Conservation (phyloP, 2,329 filamentous ascomycete genomes). For the Ophiostoma australiae region DNA sequence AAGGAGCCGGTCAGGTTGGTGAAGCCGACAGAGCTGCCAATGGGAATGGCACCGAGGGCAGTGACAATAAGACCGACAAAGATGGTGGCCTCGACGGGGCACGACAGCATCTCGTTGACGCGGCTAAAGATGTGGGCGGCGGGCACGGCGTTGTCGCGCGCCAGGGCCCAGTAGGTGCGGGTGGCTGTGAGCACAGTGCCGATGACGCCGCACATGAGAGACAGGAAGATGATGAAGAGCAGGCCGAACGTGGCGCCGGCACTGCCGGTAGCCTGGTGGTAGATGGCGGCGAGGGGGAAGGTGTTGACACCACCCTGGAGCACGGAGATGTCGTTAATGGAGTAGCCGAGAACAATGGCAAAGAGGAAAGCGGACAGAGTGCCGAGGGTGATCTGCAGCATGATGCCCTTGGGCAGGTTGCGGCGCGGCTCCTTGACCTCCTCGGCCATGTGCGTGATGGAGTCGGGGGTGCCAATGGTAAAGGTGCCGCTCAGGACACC, state of each 20-base stretch:
- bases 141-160: constrained; percentile 58
- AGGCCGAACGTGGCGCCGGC: constrained; percentile 51
- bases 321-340: constrained; percentile 50
- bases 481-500: constrained; percentile 65
- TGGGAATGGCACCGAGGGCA: constrained; percentile 51
- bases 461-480: constrained; percentile 59
- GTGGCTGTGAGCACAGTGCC: constrained; percentile 48
- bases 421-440: constrained; percentile 48
- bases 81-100: constrained; percentile 56
- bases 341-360: constrained; percentile 49
- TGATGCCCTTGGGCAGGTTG: constrained; percentile 49
- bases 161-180: constrained; percentile 48
- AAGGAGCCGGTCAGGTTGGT: constrained; percentile 54
- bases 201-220: constrained; percentile 43
- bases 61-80: constrained; percentile 49
- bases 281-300: constrained; percentile 61
- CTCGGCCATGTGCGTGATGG: constrained; percentile 58
- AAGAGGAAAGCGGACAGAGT: constrained; percentile 49
- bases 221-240: constrained; percentile 52
- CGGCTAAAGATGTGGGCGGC: constrained; percentile 48
- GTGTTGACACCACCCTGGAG: constrained; percentile 48
- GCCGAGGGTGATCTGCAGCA: constrained; percentile 44
- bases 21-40: constrained; percentile 52
- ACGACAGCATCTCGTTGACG: constrained; percentile 51
- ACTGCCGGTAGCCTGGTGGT: constrained; percentile 50